A percentile compares a stretch with the other conserved stretches of the same genome.
These are phyloP conservation scores for Vinca minor DNA, from an alignment of 257 asterid genomes.

Conservation along the genomic window DNA sequence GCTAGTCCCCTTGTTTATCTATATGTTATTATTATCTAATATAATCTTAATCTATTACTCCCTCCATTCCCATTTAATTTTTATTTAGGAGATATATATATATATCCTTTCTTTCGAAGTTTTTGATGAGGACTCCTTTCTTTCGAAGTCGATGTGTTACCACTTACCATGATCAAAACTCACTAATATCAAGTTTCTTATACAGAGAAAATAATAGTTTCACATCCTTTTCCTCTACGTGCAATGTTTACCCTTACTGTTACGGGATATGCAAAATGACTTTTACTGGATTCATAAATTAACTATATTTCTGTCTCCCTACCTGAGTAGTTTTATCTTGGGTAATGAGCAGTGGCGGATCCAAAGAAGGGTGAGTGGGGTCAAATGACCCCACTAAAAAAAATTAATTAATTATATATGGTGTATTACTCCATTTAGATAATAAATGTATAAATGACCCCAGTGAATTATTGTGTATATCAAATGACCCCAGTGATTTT, in stretches of 20 bases:
- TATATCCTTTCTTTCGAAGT: no score
- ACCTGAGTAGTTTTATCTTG: background rate
- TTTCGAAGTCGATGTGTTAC: background rate
- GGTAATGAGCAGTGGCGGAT: no score
- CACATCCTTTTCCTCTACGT: background rate
- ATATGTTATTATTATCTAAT: no score
- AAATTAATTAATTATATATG: no score
- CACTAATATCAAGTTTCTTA: background rate
- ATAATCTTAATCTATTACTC: no score
- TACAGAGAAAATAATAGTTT: background rate
- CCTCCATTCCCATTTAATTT: no score
- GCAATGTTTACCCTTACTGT: background rate
- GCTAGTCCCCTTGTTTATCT: no score
- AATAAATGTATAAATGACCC: background rate
- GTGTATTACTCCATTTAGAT: no score
- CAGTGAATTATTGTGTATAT: background rate
- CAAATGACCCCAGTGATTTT: no score
- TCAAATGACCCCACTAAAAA: no score
- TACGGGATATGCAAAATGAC: background rate
- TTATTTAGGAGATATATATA: no score
- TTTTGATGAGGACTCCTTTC: background rate
- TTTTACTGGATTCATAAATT: background rate
- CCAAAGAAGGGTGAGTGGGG: no score
- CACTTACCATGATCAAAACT: background rate
- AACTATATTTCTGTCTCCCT: background rate